These are phyloP conservation scores for Termitomyces sp. DNA, from an alignment of 768 basidiomycete species.

Conservation along the genomic window DNA sequence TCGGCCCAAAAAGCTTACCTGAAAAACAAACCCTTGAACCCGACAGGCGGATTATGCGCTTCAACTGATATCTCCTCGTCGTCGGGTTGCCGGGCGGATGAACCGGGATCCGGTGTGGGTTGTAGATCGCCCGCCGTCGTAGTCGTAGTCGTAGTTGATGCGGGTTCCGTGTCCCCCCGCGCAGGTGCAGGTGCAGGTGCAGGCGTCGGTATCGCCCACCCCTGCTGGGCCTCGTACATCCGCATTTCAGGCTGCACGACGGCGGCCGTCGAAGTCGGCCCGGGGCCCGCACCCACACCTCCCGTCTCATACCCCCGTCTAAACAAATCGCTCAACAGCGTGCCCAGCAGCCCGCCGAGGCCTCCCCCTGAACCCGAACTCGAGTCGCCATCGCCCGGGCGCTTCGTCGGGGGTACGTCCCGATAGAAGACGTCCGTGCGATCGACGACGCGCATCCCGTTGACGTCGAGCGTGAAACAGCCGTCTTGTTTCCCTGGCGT, in stretches of 20 bases:
- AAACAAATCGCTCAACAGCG: conserved; percentile 8
- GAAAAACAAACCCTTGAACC: conserved; percentile 64
- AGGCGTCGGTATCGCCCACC: conserved; percentile 3
- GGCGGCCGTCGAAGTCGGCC: not conserved
- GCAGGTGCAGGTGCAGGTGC: not conserved
- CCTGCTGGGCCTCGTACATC: conserved; percentile 5
- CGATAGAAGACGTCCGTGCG: conserved; percentile 62
- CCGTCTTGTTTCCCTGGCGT: conserved; percentile 72
- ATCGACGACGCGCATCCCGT: conserved; percentile 49
- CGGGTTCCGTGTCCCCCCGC: not conserved
- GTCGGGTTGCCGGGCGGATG: not conserved
- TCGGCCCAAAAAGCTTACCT: conserved; percentile 37
- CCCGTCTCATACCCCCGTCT: not conserved
- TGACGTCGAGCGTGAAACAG: conserved; percentile 54
- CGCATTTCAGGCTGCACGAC: not conserved
- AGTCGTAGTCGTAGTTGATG: not conserved
- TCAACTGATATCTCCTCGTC: conserved; percentile 5
- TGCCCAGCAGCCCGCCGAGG: conserved; percentile 6
- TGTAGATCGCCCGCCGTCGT: not conserved
- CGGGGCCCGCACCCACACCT: not conserved
- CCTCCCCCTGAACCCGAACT: not conserved
- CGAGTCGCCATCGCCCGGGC: not conserved
- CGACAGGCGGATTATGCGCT: conserved; percentile 21
- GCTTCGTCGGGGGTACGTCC: conserved; percentile 21
- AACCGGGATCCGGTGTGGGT: not conserved